A percentile compares a stretch with the other conserved stretches of the same genome.
These are phyloP conservation scores for Maudiozyma barnettii DNA, from an alignment of 805 yeast species.

Conservation along the genomic window DNA sequence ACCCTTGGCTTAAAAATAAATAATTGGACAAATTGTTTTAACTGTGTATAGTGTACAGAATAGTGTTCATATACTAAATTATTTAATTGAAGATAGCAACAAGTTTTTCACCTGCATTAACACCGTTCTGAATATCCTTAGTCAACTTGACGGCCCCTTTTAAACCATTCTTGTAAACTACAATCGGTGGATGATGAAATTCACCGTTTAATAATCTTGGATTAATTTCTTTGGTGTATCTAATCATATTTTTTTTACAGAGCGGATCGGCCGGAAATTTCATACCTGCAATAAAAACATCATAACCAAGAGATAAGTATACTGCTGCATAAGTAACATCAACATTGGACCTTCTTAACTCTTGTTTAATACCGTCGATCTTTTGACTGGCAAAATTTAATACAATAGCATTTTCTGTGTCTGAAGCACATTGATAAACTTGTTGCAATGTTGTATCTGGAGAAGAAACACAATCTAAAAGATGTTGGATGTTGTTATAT, in stretches of 20 bases:
- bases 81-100: conserved; percentile 12
- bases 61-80: neutral
- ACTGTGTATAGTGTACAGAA: too few relatives aligned
- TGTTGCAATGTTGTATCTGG: conserved; percentile 28
- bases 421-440: conserved; percentile 30
- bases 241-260: conserved; percentile 22
- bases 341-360: conserved; percentile 30
- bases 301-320: conserved; percentile 32
- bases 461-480: conserved; percentile 30
- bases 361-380: conserved; percentile 21
- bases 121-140: conserved; percentile 16
- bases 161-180: conserved; percentile 23
- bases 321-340: conserved; percentile 29
- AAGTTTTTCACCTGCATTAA: conserved; percentile 22
- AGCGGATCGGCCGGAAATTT: conserved; percentile 20
- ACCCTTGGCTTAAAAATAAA: too few relatives aligned
- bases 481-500: conserved; percentile 24
- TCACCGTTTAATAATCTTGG: conserved; percentile 14
- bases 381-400: conserved; percentile 28
- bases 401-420: conserved; percentile 25
- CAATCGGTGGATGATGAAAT: conserved; percentile 26
- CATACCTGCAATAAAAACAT: conserved; percentile 25
- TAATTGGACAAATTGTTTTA: too few relatives aligned
- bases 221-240: conserved; percentile 15
- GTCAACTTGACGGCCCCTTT: conserved; percentile 17